phyloP scores from a whole-genome alignment of 2,329 filamentous ascomycete genomes.

The Monosporascus ibericus region DNA sequence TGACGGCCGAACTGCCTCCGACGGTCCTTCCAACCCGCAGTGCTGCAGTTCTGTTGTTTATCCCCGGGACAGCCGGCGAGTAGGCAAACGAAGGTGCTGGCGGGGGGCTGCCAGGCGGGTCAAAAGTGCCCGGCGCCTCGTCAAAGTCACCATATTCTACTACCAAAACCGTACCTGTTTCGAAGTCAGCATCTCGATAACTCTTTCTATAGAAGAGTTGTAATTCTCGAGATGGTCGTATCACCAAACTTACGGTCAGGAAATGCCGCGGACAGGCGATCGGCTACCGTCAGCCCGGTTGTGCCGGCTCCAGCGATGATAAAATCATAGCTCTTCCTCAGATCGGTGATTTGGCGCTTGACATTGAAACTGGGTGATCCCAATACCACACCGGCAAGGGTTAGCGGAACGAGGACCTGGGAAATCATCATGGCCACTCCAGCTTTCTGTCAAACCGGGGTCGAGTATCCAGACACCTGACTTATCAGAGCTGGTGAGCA shows the following conservation, averaged over 20 bases:
- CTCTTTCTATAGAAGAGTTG: not conserved
- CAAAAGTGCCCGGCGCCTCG: slow-evolving; percentile 1
- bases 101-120: not conserved
- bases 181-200: not conserved
- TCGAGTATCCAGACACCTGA: no score
- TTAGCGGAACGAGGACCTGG: not conserved
- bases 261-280: slow-evolving; percentile 25
- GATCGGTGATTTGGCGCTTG: slow-evolving; percentile 20
- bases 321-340: slow-evolving; percentile 24
- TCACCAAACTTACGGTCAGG: slow-evolving; percentile 14
- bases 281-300: slow-evolving; percentile 27
- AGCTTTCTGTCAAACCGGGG: no score
- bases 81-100: not conserved
- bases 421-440: not conserved
- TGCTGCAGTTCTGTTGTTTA: slow-evolving; percentile 20
- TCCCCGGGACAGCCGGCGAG: not conserved
- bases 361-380: not conserved
- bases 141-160: slow-evolving; percentile 7
- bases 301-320: slow-evolving; percentile 27
- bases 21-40: slow-evolving; percentile 28
- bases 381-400: not conserved
- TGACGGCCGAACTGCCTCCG: slow-evolving; percentile 30
- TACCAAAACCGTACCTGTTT: slow-evolving; percentile 13
- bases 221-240: not conserved
- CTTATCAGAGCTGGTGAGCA: no score